A percentile compares a stretch with the other conserved stretches of the same genome.
Evolutionary conservation across 164 flowering plant species (phyloP).

Genomic region (Santalum album): DNA sequence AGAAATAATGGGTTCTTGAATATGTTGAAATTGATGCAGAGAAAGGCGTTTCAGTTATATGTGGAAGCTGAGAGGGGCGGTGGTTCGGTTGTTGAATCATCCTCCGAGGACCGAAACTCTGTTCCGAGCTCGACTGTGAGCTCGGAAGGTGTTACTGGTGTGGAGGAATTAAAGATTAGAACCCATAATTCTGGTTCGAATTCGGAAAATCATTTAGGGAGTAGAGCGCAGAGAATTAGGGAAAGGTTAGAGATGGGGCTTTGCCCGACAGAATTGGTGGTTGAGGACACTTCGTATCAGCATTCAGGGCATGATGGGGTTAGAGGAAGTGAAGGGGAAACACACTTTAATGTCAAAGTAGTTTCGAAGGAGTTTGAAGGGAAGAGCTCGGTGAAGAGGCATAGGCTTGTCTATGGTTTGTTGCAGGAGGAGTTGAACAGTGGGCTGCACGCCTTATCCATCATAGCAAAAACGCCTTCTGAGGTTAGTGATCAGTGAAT

Average conservation of each 20-base stretch:
- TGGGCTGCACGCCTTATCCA: constrained; percentile 89
- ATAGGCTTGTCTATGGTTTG: constrained; percentile 58
- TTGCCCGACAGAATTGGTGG: constrained; percentile 48
- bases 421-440: constrained; percentile 77
- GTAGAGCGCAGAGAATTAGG: constrained; percentile 68
- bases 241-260: constrained; percentile 57
- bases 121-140: neutral
- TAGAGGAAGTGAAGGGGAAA: constrained; percentile 69
- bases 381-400: constrained; percentile 88
- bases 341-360: constrained; percentile 79
- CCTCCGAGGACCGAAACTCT: neutral
- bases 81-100: neutral
- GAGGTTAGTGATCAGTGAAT: constrained; percentile 36
- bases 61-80: constrained; percentile 24
- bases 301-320: constrained; percentile 84
- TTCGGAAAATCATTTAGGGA: constrained; percentile 26
- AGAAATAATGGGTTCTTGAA: constrained; percentile 93
- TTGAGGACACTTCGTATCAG: constrained; percentile 81
- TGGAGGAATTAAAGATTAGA: constrained; percentile 2
- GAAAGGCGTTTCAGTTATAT: constrained; percentile 52
- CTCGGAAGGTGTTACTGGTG: neutral
- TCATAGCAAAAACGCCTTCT: constrained; percentile 81
- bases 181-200: constrained; percentile 1
- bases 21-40: constrained; percentile 89
- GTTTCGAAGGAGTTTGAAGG: constrained; percentile 82